Evolutionary conservation across 768 basidiomycete species (phyloP).

Genomic region (Rhodocollybia butyracea): DNA sequence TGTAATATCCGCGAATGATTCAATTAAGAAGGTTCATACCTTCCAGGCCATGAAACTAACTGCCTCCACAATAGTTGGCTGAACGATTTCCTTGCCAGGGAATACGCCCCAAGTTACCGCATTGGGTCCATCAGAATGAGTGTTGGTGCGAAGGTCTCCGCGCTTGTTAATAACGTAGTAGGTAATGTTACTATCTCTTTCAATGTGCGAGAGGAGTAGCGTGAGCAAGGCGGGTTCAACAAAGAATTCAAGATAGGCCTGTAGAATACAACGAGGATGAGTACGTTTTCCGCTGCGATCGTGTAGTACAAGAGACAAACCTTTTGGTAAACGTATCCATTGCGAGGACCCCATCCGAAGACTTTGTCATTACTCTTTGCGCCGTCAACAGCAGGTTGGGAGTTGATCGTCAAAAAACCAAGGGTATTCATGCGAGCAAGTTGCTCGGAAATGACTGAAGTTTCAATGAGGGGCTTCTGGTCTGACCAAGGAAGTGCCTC

Average conservation of each 20-base stretch:
- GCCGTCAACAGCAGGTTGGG: constrained; percentile 94
- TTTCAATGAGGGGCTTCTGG: constrained; percentile 81
- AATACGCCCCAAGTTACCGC: constrained; percentile 99
- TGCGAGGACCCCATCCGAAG: constrained; percentile 92
- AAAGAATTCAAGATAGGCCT: constrained; percentile 98
- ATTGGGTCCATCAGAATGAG: constrained; percentile 91
- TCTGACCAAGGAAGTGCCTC: constrained; percentile 94
- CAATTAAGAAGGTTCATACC: constrained; percentile 36
- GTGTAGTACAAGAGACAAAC: constrained; percentile 29
- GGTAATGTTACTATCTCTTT: constrained; percentile 83
- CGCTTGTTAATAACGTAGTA: constrained; percentile 98
- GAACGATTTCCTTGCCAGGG: constrained; percentile 93
- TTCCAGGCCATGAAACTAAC: constrained; percentile 99
- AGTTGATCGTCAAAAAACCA: constrained; percentile 96
- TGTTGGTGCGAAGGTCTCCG: constrained; percentile 94
- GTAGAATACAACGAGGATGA: background rate
- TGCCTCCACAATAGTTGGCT: constrained; percentile 95
- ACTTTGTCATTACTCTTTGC: constrained; percentile 78
- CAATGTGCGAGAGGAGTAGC: constrained; percentile 74
- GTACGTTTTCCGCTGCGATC: background rate
- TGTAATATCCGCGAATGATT: background rate
- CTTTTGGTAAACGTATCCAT: constrained; percentile 96
- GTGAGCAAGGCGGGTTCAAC: constrained; percentile 72
- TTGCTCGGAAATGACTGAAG: constrained; percentile 70
- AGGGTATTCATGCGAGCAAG: constrained; percentile 84